Base-by-base conservation (phyloP, 2,329 filamentous ascomycete genomes). In the Fusarium torreyae region DNA sequence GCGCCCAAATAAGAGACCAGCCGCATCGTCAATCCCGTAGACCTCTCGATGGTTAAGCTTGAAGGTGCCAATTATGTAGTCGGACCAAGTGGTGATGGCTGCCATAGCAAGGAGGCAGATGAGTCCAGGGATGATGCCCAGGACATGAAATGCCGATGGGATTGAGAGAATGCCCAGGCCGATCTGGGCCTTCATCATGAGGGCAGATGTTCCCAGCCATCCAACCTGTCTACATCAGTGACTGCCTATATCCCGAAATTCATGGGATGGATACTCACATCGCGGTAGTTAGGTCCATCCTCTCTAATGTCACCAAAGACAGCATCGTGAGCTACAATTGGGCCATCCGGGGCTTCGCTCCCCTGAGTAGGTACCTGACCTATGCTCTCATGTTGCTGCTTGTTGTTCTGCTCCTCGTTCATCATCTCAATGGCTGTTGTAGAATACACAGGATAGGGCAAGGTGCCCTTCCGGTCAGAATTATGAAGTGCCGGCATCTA, bases 1-100 rank as follows among this genome's bases (percentile, higher is more conserved):
- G 3, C 76, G 79, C 15, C 85, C 85, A 66, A 85, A 84, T n/a
- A 87, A 77, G 36, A 86, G 76, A 5, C 66, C 69, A 24, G 84
- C 85, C 2, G 82, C 85, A 65, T 87, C 85, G 52, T 86, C 85
- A 58, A 87, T 85, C 24, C 83, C 81, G 66, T 87, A 87, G 3
- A 87, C 83, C 42, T 83, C 79, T 2, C 80, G 81, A 69, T 87
- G 85, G 22, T 76, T 75, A n/a, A 83, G 69, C 70, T 87, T 87
- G 77, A 87, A 87, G 17, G 77, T 73, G 15, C 83, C 84, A 8
- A 86, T 77, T n/a, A 84, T 81, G 57, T 82, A 84, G 60, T 80
- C 78, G 5, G 82, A 84, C 84, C 84, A 86, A 3, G 81, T 84
- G 0, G 83, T 85, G 68, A 85, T 83, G 24, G 40, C 63, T 3